phyloP scores from a whole-genome alignment of 371 early-diverging fungal species.

The Syncephalastrum monosporum region DNA sequence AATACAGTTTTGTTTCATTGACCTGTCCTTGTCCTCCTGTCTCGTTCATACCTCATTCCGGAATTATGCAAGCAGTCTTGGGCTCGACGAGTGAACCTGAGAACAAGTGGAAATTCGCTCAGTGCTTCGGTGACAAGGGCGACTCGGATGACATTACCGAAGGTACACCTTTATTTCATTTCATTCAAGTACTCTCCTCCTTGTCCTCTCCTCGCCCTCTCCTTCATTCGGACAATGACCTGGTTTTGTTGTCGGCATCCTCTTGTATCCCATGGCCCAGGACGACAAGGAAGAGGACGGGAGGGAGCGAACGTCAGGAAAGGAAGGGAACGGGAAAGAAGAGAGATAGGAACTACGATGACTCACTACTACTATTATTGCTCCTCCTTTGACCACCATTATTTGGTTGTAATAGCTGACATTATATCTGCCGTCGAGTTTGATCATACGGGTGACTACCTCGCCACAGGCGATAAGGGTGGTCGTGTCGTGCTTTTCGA shows the following conservation, averaged over 20 bases:
- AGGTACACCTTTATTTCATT: conserved; percentile 53
- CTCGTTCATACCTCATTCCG: neutral
- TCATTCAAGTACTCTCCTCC: too few species aligned
- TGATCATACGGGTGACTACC: conserved; percentile 86
- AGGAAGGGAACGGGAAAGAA: neutral
- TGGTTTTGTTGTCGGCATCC: neutral
- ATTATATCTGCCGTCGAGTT: conserved; percentile 95
- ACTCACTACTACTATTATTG: neutral
- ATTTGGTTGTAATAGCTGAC: conserved; percentile 62
- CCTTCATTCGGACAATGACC: neutral
- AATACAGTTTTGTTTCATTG: too few species aligned
- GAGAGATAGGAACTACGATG: neutral
- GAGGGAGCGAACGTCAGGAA: too few species aligned
- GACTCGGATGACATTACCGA: conserved; percentile 97
- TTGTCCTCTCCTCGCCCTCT: too few species aligned
- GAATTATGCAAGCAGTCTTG: conserved; percentile 9
- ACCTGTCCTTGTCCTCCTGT: too few species aligned
- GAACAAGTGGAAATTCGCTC: conserved; percentile 89
- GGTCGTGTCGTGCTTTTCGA: conserved; percentile 91
- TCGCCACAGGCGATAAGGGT: conserved; percentile 92
- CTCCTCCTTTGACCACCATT: neutral
- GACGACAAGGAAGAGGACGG: neutral
- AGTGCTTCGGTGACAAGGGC: conserved; percentile 99
- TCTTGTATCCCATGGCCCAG: neutral
- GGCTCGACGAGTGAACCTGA: conserved; percentile 8